Evolutionary conservation across 208 protist genomes (phyloP), one percentile per base, ranked within the genome.

Genomic region (Leishmania aethiopica): DNA sequence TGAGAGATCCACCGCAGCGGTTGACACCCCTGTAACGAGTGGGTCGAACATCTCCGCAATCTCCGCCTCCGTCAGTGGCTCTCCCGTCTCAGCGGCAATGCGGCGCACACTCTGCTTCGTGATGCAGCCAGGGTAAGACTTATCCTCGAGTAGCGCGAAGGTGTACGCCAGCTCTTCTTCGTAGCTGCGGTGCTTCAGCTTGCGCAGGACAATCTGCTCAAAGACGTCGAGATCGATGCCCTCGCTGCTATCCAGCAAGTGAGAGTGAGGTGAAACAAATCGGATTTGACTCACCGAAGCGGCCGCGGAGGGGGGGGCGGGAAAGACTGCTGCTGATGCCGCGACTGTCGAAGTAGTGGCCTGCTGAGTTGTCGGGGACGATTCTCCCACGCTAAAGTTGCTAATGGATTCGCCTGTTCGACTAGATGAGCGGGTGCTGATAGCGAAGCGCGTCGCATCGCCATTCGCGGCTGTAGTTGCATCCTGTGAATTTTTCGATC

Each of bases 21-120:
- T 91, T 37, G 92, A 85, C 42, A 89, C 87, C 17, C 94, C 94
- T 0, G 94, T 97, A 51, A 97, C 94, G 22, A 96, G 67, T 15
- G 87, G 84, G 82, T 97, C 90, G 82, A 97, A 97, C 94, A 97
- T 97, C 66, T 97, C 94, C 71, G 83, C 75, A 49, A 96, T 79
- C 76, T 96, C 94, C 37, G 89, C 90, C 51, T 97, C 91, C 28
- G 94, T 95, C 60, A 97, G 78, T 35, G 87, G 88, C 78, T 97
- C 92, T 4, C 89, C 91, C 11, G 91, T 88, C 53, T 94, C 90
- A 5, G 74, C 83, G 7, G 94, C 91, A 17, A 87, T 85, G 0
- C 79, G 71, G 67, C 88, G 86, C 7, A 97, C 77, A 78, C 92
- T 96, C 51, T 96, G 90, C 81, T 94, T 93, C 15, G 94, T 97